phyloP scores from a whole-genome alignment of 1,284 basidiomycete genomes.

The Papiliotrema nemorosa region DNA sequence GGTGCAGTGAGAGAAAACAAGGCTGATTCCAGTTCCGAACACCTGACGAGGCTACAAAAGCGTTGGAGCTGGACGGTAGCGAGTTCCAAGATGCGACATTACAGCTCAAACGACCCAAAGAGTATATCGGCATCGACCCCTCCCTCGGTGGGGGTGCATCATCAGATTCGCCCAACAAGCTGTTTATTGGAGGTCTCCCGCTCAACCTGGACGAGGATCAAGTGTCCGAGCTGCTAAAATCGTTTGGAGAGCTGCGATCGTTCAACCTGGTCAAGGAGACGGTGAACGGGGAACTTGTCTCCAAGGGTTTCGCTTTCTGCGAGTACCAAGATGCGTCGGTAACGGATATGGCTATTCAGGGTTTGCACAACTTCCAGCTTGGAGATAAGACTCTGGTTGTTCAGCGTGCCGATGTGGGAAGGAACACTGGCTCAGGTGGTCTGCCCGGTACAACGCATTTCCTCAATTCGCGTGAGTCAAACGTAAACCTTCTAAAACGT shows the following conservation, averaged over 20 bases:
- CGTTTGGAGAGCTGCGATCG: constrained; percentile 93
- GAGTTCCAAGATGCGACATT: constrained; percentile 88
- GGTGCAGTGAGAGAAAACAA: neutral
- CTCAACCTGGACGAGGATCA: constrained; percentile 95
- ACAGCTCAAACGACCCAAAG: constrained; percentile 94
- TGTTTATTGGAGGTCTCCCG: constrained; percentile 95
- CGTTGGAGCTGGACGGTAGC: constrained; percentile 95
- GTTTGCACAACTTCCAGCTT: constrained; percentile 94
- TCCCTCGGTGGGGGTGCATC: constrained; percentile 77
- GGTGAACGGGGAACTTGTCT: constrained; percentile 70
- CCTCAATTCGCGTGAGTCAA: constrained; percentile 27
- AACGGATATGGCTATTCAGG: constrained; percentile 94
- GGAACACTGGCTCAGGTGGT: constrained; percentile 34
- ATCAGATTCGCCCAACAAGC: constrained; percentile 95
- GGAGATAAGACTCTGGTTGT: constrained; percentile 96
- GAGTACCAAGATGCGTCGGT: constrained; percentile 88
- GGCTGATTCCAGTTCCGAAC: constrained; percentile 75
- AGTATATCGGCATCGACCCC: constrained; percentile 64
- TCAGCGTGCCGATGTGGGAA: constrained; percentile 67
- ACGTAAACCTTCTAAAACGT: neutral
- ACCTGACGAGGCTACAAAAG: constrained; percentile 90
- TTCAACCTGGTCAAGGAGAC: constrained; percentile 95
- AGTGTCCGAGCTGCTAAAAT: constrained; percentile 94
- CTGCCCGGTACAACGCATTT: constrained; percentile 42
- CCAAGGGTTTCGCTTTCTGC: constrained; percentile 99